These are phyloP conservation scores for Colletotrichum sp. DNA, from an alignment of 2,329 filamentous ascomycete genomes.

Conservation along the genomic window DNA sequence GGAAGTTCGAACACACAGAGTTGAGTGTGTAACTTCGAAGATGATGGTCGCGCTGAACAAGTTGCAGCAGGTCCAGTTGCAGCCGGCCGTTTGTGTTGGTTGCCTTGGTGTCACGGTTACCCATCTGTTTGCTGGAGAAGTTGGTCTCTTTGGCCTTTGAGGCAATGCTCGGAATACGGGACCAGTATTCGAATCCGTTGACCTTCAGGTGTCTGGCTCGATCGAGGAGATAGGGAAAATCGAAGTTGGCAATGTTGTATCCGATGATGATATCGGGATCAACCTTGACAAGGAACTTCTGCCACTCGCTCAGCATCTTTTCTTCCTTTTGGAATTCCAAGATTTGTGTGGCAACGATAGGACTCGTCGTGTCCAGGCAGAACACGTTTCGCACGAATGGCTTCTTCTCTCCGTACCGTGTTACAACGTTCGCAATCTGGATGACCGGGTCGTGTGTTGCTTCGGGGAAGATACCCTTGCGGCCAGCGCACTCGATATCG, in stretches of 20 bases:
- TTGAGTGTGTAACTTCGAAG: constrained; percentile 97
- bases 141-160: constrained; percentile 81
- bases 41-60: constrained; percentile 94
- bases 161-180: constrained; percentile 72
- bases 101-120: constrained; percentile 89
- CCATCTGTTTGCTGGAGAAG: constrained; percentile 98
- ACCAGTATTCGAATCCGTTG: constrained; percentile 83
- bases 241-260: constrained; percentile 99
- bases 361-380: constrained; percentile 87
- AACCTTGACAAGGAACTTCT: constrained; percentile 85
- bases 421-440: constrained; percentile 97
- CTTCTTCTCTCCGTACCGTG: constrained; percentile 91
- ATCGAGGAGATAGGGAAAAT: constrained; percentile 94
- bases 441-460: constrained; percentile 92
- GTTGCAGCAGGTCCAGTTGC: constrained; percentile 91
- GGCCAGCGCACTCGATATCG: constrained; percentile 97
- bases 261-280: constrained; percentile 98
- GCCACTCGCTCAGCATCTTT: constrained; percentile 92
- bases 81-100: constrained; percentile 95
- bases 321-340: constrained; percentile 82
- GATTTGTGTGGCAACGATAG: constrained; percentile 94
- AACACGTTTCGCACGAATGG: constrained; percentile 97
- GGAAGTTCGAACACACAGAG: constrained; percentile 91
- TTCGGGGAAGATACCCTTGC: constrained; percentile 97
- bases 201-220: constrained; percentile 86